A percentile compares a stretch with the other conserved stretches of the same genome.
phyloP scores from a whole-genome alignment of 2,329 filamentous ascomycete species.

The Curvularia sp. region DNA sequence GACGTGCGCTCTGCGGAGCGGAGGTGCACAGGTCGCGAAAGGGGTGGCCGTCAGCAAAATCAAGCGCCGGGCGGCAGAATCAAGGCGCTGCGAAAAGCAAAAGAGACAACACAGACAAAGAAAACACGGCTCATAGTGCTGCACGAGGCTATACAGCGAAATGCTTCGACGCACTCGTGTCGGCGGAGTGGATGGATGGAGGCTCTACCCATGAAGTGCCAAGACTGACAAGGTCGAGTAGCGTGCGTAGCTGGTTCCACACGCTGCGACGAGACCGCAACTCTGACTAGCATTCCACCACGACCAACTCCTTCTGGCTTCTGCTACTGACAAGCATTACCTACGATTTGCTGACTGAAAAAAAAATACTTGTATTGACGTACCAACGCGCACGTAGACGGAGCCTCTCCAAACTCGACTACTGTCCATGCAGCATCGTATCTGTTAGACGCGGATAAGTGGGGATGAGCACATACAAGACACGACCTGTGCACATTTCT shows the following conservation, averaged over 20 bases:
- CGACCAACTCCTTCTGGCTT: not conserved
- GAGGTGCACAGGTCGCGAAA: slow-evolving; percentile 31
- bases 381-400: not conserved
- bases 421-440: not conserved
- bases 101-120: slow-evolving; percentile 14
- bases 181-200: slow-evolving; percentile 32
- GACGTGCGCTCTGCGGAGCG: slow-evolving; percentile 30
- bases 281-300: not conserved
- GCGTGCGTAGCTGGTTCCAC: slow-evolving; percentile 22
- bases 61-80: slow-evolving; percentile 27
- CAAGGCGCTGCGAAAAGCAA: slow-evolving; percentile 18
- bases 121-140: slow-evolving; percentile 26
- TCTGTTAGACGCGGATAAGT: not conserved
- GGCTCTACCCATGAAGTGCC: slow-evolving; percentile 25
- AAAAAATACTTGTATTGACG: not conserved
- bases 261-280: slow-evolving; percentile 12
- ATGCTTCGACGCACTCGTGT: slow-evolving; percentile 32
- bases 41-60: slow-evolving; percentile 27
- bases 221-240: slow-evolving; percentile 26
- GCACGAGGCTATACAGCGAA: slow-evolving; percentile 32
- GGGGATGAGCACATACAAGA: not conserved
- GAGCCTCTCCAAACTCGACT: not conserved
- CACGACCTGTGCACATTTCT: not conserved
- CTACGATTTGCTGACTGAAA: not conserved
- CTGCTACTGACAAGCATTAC: not conserved